Conservation (phyloP, 2,329 filamentous ascomycete genomes). For the Zopfia rhizophila region DNA sequence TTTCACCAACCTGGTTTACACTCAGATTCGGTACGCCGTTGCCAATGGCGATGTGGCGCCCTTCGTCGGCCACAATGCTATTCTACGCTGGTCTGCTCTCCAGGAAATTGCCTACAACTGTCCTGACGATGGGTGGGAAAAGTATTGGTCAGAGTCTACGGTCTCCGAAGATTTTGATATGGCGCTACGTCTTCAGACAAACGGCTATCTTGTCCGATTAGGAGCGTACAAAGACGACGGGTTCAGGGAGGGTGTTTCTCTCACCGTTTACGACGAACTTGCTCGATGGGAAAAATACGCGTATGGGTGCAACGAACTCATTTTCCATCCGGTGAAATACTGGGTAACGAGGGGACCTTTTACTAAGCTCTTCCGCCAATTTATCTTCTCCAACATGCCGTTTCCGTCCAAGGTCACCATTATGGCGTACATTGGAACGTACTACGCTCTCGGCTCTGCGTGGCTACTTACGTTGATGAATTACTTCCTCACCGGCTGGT, state of each 20-base stretch:
- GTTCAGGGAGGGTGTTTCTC: constrained; percentile 78
- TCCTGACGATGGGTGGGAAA: constrained; percentile 64
- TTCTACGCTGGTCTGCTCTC: constrained; percentile 74
- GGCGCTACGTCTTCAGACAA: constrained; percentile 74
- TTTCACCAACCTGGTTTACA: constrained; percentile 83
- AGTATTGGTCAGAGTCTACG: constrained; percentile 79
- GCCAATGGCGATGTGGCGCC: constrained; percentile 77
- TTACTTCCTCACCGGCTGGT: constrained; percentile 78
- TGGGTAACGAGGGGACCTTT: constrained; percentile 73
- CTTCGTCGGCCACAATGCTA: constrained; percentile 82
- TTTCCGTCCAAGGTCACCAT: constrained; percentile 76
- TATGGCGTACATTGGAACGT: constrained; percentile 75
- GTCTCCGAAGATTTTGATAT: constrained; percentile 85
- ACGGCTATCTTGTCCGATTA: constrained; percentile 74
- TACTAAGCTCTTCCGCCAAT: constrained; percentile 70
- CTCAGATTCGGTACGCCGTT: constrained; percentile 75
- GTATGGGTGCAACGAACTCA: constrained; percentile 75
- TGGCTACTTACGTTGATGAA: constrained; percentile 75
- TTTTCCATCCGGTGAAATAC: constrained; percentile 73
- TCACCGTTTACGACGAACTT: constrained; percentile 78
- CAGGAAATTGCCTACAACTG: constrained; percentile 64
- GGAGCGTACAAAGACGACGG: constrained; percentile 75
- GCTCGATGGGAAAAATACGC: constrained; percentile 78
- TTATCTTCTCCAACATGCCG: constrained; percentile 70
- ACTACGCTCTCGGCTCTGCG: constrained; percentile 75